Percentiles rank a stretch among this genome's conserved stretches.
These are phyloP conservation scores for Candida albicans DNA, from an alignment of 1,139 yeast genomes.

Conservation along the genomic window DNA sequence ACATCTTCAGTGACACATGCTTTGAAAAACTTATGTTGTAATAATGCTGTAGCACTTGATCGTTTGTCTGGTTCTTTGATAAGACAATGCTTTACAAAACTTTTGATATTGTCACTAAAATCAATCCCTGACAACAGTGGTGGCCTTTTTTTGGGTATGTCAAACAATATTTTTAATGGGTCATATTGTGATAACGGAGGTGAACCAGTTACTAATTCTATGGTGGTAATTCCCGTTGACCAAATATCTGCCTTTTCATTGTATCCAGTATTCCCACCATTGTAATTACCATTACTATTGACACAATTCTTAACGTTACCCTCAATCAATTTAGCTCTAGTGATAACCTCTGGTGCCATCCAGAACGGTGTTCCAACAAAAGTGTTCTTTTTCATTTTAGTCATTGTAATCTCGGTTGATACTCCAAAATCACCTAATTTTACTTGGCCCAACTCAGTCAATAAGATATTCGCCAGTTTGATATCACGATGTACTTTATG, in stretches of 20 bases:
- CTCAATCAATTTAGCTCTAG: slow-evolving; percentile 55
- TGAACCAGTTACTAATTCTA: slow-evolving; percentile 69
- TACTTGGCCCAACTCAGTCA: slow-evolving; percentile 61
- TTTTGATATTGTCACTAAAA: slow-evolving; percentile 53
- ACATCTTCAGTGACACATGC: slow-evolving; percentile 3
- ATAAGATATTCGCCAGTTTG: slow-evolving; percentile 76
- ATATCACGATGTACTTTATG: slow-evolving; percentile 82
- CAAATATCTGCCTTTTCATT: slow-evolving; percentile 83
- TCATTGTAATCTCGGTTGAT: slow-evolving; percentile 71
- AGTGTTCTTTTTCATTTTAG: slow-evolving; percentile 60
- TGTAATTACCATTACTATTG: slow-evolving; percentile 34
- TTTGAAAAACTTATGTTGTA: slow-evolving; percentile 47
- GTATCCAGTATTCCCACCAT: slow-evolving; percentile 46
- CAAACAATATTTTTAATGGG: slow-evolving; percentile 73
- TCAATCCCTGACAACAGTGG: slow-evolving; percentile 53
- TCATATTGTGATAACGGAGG: slow-evolving; percentile 72
- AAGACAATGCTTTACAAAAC: slow-evolving; percentile 61
- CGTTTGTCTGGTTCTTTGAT: slow-evolving; percentile 56
- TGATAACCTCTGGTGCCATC: slow-evolving; percentile 91
- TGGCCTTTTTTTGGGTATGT: slow-evolving; percentile 68
- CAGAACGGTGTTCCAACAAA: slow-evolving; percentile 91
- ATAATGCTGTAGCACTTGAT: slow-evolving; percentile 46
- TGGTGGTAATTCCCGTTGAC: slow-evolving; percentile 83
- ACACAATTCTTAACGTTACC: slow-evolving; percentile 62
- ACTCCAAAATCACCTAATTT: slow-evolving; percentile 89